phyloP scores from a whole-genome alignment of 306 rosid genomes.

The Crataegus laevigata region DNA sequence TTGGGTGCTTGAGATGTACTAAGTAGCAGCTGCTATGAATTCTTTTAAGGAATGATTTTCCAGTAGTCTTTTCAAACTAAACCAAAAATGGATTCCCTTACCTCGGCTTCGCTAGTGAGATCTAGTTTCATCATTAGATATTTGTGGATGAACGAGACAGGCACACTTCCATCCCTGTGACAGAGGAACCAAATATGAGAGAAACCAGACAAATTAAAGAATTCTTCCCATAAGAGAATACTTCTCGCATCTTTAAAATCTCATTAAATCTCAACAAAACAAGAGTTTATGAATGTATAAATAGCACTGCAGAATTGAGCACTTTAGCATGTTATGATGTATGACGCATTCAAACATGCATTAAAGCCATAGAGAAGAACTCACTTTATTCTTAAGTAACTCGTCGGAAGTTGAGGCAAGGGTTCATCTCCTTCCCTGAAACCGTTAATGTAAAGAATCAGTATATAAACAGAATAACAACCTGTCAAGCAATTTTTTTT shows the following conservation, averaged over 20 bases:
- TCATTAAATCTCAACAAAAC: not conserved
- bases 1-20: not conserved
- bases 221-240: not conserved
- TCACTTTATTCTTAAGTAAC: conserved; percentile 64
- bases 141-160: conserved; percentile 54
- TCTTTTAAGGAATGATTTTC: not conserved
- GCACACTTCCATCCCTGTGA: conserved; percentile 57
- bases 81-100: conserved; percentile 8
- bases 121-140: conserved; percentile 59
- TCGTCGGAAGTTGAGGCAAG: conserved; percentile 54
- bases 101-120: conserved; percentile 64
- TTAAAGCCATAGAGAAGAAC: conserved; percentile 12
- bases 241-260: not conserved
- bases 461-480: not conserved
- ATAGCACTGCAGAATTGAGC: not conserved
- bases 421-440: conserved; percentile 66
- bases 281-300: not conserved
- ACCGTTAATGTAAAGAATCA: conserved; percentile 18
- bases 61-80: not conserved
- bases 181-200: conserved; percentile 15
- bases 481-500: not conserved
- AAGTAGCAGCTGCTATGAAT: too few relatives aligned
- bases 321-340: not conserved
- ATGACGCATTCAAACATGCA: not conserved
- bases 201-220: not conserved